Conservation (phyloP, 495 filamentous ascomycete genomes). For the Daldinia bambusicola region DNA sequence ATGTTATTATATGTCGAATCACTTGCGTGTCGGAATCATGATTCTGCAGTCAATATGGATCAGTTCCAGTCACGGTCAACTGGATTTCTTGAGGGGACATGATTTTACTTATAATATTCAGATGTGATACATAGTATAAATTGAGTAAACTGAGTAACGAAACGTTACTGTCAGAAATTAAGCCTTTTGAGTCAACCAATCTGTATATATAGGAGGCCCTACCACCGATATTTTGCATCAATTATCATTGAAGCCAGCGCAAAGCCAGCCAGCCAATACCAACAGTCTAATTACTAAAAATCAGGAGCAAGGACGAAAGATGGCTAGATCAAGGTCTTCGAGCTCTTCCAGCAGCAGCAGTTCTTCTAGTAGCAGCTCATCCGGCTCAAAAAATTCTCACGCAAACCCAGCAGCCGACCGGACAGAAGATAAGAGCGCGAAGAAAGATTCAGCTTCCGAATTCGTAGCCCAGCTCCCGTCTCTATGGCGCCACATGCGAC, state of each 20-base stretch:
- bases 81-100: too few relatives aligned
- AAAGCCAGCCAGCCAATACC: not conserved
- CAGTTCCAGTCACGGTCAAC: too few relatives aligned
- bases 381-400: not conserved
- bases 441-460: not conserved
- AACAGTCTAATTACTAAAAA: not conserved
- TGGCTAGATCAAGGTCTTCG: slow-evolving; percentile 11
- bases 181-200: not conserved
- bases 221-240: not conserved
- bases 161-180: not conserved
- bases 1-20: too few relatives aligned
- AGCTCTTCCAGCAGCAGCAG: slow-evolving; percentile 28
- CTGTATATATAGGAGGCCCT: not conserved
- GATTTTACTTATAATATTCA: too few relatives aligned
- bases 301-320: not conserved
- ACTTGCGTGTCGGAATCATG: too few relatives aligned
- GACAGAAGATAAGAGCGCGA: not conserved
- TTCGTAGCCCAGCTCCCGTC: not conserved
- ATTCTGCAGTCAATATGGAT: too few relatives aligned
- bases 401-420: not conserved
- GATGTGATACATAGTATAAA: too few relatives aligned
- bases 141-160: too few relatives aligned
- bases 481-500: slow-evolving; percentile 3
- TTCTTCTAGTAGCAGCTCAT: slow-evolving; percentile 18
- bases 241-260: not conserved